A percentile compares a stretch with the other conserved stretches of the same genome.
Conservation (phyloP, 306 rosid species). For the Ormosia emarginata region DNA sequence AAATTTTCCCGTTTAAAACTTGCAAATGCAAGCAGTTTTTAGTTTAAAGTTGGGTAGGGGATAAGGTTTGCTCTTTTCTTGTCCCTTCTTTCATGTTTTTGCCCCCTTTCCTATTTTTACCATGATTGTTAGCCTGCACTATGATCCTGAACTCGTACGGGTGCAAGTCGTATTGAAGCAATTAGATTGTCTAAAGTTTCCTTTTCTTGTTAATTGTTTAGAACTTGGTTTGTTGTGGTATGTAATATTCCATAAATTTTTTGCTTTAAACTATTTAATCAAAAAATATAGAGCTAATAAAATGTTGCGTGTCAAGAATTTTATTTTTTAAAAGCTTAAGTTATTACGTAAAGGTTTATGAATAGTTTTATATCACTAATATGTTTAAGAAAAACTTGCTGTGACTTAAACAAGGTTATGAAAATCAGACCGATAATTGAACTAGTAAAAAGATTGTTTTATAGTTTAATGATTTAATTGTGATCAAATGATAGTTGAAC, state of each 20-base stretch:
- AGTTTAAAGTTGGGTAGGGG: neutral
- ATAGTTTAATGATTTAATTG: too few species aligned
- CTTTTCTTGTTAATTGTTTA: neutral
- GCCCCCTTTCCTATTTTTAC: neutral
- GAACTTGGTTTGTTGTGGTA: neutral
- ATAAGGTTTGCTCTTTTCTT: too few species aligned
- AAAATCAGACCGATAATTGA: too few species aligned
- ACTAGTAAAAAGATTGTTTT: too few species aligned
- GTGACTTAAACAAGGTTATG: neutral
- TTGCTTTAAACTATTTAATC: neutral
- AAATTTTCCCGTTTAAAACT: too few species aligned
- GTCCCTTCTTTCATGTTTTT: neutral
- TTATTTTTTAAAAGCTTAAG: constrained; percentile 6
- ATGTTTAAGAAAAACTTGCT: neutral
- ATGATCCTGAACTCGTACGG: neutral
- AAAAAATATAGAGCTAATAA: neutral
- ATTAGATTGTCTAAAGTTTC: neutral
- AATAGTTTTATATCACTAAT: neutral
- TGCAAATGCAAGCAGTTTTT: neutral
- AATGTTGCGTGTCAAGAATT: neutral
- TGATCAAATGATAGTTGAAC: too few species aligned
- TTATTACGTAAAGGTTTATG: neutral
- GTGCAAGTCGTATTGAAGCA: neutral
- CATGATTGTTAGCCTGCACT: neutral
- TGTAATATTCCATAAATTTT: neutral